Evolutionary conservation across 2,329 filamentous ascomycete genomes (phyloP).

Genomic region (Simplicillium sp.): DNA sequence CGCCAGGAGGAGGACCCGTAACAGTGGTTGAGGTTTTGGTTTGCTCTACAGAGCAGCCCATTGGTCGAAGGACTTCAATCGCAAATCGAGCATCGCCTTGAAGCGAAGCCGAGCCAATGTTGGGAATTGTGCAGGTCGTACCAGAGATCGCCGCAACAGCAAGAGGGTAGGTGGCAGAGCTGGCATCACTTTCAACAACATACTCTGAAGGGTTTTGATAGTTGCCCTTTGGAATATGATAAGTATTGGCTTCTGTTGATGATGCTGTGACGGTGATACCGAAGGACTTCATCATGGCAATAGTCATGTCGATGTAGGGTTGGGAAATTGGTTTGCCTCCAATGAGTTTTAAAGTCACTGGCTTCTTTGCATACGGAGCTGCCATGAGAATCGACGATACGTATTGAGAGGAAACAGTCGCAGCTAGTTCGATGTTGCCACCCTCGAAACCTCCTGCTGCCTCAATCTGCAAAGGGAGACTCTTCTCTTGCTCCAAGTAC

Average conservation of each 20-base stretch:
- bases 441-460: constrained; percentile 77
- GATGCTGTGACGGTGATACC: constrained; percentile 74
- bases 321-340: constrained; percentile 98
- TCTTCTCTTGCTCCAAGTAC: constrained; percentile 75
- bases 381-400: constrained; percentile 96
- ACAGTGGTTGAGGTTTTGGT: constrained; percentile 82
- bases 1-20: constrained; percentile 69
- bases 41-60: constrained; percentile 89
- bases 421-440: constrained; percentile 82
- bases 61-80: constrained; percentile 77
- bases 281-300: constrained; percentile 92
- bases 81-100: constrained; percentile 95
- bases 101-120: constrained; percentile 84
- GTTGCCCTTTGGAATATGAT: constrained; percentile 77
- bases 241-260: constrained; percentile 73
- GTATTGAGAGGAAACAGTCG: constrained; percentile 97
- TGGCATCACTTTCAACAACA: constrained; percentile 91
- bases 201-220: constrained; percentile 84
- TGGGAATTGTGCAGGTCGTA: constrained; percentile 90
- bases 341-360: constrained; percentile 80
- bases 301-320: constrained; percentile 97
- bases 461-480: constrained; percentile 73
- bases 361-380: constrained; percentile 89
- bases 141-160: constrained; percentile 93
- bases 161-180: constrained; percentile 91